Percentiles rank a stretch among this genome's conserved stretches.
phyloP scores from a whole-genome alignment of 106 monocot genomes.

The Dioscorea alata region DNA sequence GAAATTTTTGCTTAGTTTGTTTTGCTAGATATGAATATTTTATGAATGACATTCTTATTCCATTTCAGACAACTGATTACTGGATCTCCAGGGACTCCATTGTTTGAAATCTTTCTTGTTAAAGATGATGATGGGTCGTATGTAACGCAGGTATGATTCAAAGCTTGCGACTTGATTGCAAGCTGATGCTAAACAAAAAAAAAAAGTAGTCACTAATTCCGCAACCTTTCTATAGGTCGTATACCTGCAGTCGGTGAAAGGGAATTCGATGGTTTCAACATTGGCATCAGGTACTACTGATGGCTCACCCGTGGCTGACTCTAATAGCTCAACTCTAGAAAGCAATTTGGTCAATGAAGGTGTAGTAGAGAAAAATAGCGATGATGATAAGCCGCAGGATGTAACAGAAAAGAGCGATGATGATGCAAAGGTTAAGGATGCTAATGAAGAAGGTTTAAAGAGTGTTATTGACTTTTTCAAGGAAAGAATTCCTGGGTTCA shows the following conservation, averaged over 20 bases:
- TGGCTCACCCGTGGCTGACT: conserved; percentile 9
- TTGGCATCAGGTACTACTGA: conserved; percentile 18
- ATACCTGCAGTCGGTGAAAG: conserved; percentile 54
- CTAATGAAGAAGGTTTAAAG: conserved; percentile 65
- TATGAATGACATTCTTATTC: background rate
- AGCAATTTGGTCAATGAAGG: conserved; percentile 10
- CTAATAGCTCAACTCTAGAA: conserved; percentile 27
- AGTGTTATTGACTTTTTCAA: conserved; percentile 74
- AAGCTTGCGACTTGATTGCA: too few relatives aligned
- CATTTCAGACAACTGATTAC: conserved; percentile 69
- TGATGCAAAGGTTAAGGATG: conserved; percentile 27
- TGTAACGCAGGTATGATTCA: conserved; percentile 48
- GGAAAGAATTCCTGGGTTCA: conserved; percentile 78
- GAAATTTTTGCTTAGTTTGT: background rate
- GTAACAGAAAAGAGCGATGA: conserved; percentile 11
- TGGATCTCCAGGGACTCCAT: conserved; percentile 68
- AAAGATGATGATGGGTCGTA: conserved; percentile 69
- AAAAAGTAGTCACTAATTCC: background rate
- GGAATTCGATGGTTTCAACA: conserved; percentile 33
- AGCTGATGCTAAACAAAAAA: too few relatives aligned
- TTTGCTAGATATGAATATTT: too few relatives aligned
- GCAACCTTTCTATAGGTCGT: conserved; percentile 59
- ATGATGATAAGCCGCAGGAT: conserved; percentile 2
- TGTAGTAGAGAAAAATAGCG: conserved; percentile 5
- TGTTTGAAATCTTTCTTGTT: conserved; percentile 88